Base-by-base conservation (phyloP, 1,139 yeast species). In the Diutina mesorugosa region DNA sequence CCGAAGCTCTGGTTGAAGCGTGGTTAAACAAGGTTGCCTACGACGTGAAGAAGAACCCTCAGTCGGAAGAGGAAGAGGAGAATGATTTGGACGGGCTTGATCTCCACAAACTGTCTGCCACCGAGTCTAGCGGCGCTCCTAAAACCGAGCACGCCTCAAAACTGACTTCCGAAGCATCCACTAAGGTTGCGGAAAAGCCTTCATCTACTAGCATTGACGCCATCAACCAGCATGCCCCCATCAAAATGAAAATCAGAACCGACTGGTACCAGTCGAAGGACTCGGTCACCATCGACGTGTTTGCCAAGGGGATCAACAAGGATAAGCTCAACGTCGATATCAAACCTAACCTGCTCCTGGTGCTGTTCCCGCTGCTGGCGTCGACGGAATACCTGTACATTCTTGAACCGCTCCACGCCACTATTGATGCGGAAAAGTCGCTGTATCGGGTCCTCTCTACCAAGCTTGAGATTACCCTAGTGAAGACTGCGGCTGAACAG, bases 211-310 rank as follows among this genome's bases (percentile, higher is more conserved):
- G 66, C 55, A 60, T 73, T 32, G 72, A 69, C 18, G 69, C 68
- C 12, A 71, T 74, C 57, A 70, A 71, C 62, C 66, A 69, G 55
- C 74, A 69, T 32, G 79, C 79, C 0, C 80, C 80, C 3, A 61
- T 74, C 55, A 72, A 69, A 55, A 60, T 72, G 55, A 77, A 79
- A 59, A 76, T 84, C 59, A 79, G 85, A 65, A 81, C 79, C 51
- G 97, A 90, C 64, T 90, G 95, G 90, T 90, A 85, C 69, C 96
- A 90, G 67, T 76, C 83, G 26, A 67, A 72, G 16, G 73, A 73
- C 0, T 67, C 70, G 2, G 79, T 90, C 16, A 83, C 85, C 6
- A 74, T 91, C 45, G 83, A 95, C 1, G 72, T 93, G 7, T 93
- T 86, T 63, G 83, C 90, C 57, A 85, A 86, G 61, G 80, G 80